Conservation (phyloP, 2,329 filamentous ascomycete genomes). For the Pseudocercospora cruenta region DNA sequence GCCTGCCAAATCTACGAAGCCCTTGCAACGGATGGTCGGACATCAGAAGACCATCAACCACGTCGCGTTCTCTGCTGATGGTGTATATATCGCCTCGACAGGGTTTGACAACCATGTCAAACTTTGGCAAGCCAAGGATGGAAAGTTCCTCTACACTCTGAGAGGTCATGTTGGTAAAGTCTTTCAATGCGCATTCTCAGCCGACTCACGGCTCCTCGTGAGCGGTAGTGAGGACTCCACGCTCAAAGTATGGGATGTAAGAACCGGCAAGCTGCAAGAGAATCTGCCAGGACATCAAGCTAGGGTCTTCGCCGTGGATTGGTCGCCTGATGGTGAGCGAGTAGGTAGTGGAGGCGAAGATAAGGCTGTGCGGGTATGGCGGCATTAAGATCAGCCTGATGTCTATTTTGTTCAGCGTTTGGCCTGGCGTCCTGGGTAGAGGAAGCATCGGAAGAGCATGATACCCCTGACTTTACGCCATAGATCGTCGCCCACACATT, state of each 20-base stretch:
- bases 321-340: slow-evolving; percentile 86
- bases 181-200: slow-evolving; percentile 89
- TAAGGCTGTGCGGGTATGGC: slow-evolving; percentile 71
- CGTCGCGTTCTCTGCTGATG: slow-evolving; percentile 91
- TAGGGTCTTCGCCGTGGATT: slow-evolving; percentile 92
- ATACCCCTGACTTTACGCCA: not conserved
- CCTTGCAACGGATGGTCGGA: slow-evolving; percentile 83
- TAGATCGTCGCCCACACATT: no score
- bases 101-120: slow-evolving; percentile 96
- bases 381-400: slow-evolving; percentile 50
- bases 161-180: slow-evolving; percentile 89
- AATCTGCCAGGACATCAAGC: slow-evolving; percentile 90
- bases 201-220: slow-evolving; percentile 86
- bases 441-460: not conserved
- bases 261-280: slow-evolving; percentile 76
- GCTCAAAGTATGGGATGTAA: slow-evolving; percentile 91
- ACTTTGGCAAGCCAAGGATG: slow-evolving; percentile 79
- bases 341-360: slow-evolving; percentile 94
- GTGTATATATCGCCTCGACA: slow-evolving; percentile 80
- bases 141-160: slow-evolving; percentile 80
- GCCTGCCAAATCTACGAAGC: slow-evolving; percentile 75
- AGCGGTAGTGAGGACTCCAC: slow-evolving; percentile 91
- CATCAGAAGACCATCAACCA: slow-evolving; percentile 98
- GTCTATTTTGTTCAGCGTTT: not conserved
- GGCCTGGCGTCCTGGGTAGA: not conserved